phyloP scores from a whole-genome alignment of 192 early-diverging fungal genomes.

The Dispira parvispora region DNA sequence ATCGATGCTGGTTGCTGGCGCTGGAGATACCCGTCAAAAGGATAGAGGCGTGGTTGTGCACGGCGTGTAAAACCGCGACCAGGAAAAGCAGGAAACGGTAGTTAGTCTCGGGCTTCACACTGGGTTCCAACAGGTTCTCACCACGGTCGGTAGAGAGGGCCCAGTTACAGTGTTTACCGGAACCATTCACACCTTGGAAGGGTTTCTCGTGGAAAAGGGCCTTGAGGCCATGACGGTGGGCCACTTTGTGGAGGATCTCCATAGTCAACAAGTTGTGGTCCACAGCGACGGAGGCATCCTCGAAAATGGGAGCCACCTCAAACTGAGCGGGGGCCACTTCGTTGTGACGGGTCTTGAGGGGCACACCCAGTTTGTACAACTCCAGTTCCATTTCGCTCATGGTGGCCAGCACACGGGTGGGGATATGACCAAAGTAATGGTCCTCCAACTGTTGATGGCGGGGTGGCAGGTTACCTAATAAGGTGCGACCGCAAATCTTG shows the following conservation, averaged over 20 bases:
- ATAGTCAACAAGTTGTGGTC: conserved; percentile 98
- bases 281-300: conserved; percentile 86
- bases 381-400: conserved; percentile 93
- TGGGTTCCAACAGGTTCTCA: conserved; percentile 94
- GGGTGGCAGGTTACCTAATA: conserved; percentile 85
- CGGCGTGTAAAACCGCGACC: conserved; percentile 76
- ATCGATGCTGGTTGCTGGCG: conserved; percentile 93
- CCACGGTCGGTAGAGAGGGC: conserved; percentile 83
- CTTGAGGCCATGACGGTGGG: conserved; percentile 94
- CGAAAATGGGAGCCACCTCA: conserved; percentile 96
- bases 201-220: conserved; percentile 99
- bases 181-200: conserved; percentile 97
- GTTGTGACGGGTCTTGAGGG: conserved; percentile 98
- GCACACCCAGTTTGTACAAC: conserved; percentile 83
- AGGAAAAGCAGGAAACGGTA: conserved; percentile 94
- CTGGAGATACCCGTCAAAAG: conserved; percentile 85
- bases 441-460: conserved; percentile 99
- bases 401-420: conserved; percentile 73
- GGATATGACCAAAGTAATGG: conserved; percentile 98
- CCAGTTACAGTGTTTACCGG: conserved; percentile 99
- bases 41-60: conserved; percentile 81
- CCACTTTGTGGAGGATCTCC: conserved; percentile 93
- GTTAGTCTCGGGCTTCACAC: conserved; percentile 94
- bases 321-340: conserved; percentile 98
- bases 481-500: conserved; percentile 88